Conservation (phyloP, 2,329 filamentous ascomycete genomes). For the Trichoderma sp. region DNA sequence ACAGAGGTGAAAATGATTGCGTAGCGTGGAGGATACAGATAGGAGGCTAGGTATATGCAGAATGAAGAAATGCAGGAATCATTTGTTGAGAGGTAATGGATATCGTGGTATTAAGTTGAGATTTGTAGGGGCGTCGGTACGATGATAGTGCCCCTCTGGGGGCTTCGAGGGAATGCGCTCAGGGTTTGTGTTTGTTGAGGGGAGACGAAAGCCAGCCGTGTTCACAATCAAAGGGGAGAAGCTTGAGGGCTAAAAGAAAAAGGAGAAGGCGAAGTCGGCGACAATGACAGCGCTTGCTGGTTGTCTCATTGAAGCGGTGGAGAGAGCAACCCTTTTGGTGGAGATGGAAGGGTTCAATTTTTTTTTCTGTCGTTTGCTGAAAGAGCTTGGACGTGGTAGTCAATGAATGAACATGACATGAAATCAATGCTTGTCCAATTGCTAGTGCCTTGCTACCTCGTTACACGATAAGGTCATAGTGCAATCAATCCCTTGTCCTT, state of each 20-base stretch:
- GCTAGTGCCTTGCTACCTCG: background rate
- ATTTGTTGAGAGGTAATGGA: background rate
- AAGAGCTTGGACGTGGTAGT: background rate
- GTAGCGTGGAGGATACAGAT: background rate
- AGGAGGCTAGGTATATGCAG: background rate
- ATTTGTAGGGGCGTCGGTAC: background rate
- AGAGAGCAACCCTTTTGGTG: constrained; percentile 7
- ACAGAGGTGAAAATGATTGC: background rate
- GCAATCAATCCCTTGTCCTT: background rate
- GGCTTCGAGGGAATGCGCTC: background rate
- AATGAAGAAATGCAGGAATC: background rate
- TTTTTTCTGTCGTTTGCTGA: background rate
- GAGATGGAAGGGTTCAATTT: background rate
- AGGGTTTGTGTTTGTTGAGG: background rate
- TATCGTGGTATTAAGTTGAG: background rate
- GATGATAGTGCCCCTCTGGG: constrained; percentile 1
- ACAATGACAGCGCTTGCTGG: background rate
- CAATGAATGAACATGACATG: background rate
- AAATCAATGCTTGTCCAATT: background rate
- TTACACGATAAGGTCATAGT: background rate
- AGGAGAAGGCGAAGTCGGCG: constrained; percentile 7
- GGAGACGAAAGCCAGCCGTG: background rate
- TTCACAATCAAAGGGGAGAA: background rate
- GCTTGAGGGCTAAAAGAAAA: background rate
- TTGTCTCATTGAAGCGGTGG: constrained; percentile 12